These are phyloP conservation scores for Rhizomucor miehei DNA, from an alignment of 371 early-diverging fungal genomes.

Conservation along the genomic window DNA sequence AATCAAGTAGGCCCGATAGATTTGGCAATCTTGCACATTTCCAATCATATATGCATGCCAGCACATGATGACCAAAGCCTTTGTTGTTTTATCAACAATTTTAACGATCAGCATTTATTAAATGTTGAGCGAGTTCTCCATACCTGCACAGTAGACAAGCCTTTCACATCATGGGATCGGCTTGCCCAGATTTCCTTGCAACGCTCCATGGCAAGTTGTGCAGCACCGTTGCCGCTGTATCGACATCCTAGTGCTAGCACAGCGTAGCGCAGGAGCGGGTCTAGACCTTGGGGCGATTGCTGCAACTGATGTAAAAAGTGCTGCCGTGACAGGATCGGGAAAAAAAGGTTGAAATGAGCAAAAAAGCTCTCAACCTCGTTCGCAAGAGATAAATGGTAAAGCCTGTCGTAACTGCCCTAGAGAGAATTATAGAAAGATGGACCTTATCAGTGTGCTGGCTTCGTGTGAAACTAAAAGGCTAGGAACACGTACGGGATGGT, in stretches of 20 bases:
- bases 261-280: constrained; percentile 32
- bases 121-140: constrained; percentile 1
- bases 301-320: constrained; percentile 30
- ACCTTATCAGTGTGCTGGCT: constrained; percentile 46
- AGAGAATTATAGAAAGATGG: constrained; percentile 33
- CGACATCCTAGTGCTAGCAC: constrained; percentile 28
- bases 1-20: neutral
- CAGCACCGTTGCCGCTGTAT: constrained; percentile 2
- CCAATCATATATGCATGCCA: constrained; percentile 9
- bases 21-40: constrained; percentile 7
- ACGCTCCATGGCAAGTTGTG: neutral
- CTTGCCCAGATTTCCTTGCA: constrained; percentile 4
- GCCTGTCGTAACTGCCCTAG: constrained; percentile 47
- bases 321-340: constrained; percentile 38
- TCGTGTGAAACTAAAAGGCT: neutral
- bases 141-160: constrained; percentile 24
- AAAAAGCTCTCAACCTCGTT: constrained; percentile 26
- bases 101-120: neutral
- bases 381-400: constrained; percentile 17
- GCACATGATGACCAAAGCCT: constrained; percentile 16
- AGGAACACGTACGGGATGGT: constrained; percentile 19
- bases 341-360: constrained; percentile 39
- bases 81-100: neutral
- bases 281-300: constrained; percentile 13
- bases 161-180: neutral